These are phyloP conservation scores for Panaeolus cyanescens DNA, from an alignment of 768 basidiomycete species.

Conservation along the genomic window DNA sequence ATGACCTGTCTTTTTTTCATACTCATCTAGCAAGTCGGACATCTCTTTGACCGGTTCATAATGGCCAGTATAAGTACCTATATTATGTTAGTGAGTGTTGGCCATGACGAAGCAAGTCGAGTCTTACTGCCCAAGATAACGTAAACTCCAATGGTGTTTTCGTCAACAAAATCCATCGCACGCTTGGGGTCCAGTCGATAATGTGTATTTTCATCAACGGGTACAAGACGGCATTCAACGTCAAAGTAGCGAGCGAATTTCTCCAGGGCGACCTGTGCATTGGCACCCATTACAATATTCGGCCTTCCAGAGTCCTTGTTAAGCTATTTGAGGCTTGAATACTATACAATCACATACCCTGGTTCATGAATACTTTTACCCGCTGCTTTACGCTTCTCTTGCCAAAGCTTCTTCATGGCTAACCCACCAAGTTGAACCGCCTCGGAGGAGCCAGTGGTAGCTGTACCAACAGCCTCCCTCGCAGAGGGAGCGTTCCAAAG, in stretches of 20 bases:
- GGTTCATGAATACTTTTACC: slow-evolving; percentile 78
- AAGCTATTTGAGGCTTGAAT: not conserved
- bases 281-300: slow-evolving; percentile 69
- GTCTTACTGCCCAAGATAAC: slow-evolving; percentile 46
- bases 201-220: slow-evolving; percentile 46
- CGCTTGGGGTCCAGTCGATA: slow-evolving; percentile 62
- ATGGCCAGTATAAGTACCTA: slow-evolving; percentile 65
- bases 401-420: slow-evolving; percentile 76
- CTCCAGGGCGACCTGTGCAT: slow-evolving; percentile 72
- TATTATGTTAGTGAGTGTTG: slow-evolving; percentile 36
- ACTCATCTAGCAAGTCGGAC: slow-evolving; percentile 69
- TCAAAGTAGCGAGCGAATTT: slow-evolving; percentile 76
- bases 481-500: slow-evolving; percentile 70
- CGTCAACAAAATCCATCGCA: slow-evolving; percentile 67
- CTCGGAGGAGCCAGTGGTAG: slow-evolving; percentile 73
- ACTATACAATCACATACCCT: slow-evolving; percentile 41
- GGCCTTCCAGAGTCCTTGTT: slow-evolving; percentile 37
- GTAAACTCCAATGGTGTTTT: slow-evolving; percentile 75
- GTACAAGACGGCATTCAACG: slow-evolving; percentile 61
- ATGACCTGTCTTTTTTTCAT: slow-evolving; percentile 60
- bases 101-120: slow-evolving; percentile 21
- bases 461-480: slow-evolving; percentile 67
- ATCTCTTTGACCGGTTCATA: slow-evolving; percentile 87
- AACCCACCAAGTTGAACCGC: slow-evolving; percentile 76
- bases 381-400: slow-evolving; percentile 61